Percentiles rank a stretch among this genome's conserved stretches.
Conservation (phyloP, 225 moss, liverwort and hornwort species). For the Climacium dendroides region DNA sequence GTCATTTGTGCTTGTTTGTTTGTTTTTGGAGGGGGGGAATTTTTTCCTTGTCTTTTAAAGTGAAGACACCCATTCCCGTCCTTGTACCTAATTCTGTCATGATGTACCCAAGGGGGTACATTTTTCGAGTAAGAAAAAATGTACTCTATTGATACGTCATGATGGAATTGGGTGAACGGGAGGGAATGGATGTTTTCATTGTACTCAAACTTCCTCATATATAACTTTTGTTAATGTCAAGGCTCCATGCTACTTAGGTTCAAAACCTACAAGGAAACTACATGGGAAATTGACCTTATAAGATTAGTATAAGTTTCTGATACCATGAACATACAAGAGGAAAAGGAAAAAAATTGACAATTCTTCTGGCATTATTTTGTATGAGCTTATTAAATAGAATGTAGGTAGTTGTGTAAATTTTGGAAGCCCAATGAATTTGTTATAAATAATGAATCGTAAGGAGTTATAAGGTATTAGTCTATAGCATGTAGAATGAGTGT, state of each 20-base stretch:
- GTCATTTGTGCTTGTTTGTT: no score
- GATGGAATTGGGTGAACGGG: no score
- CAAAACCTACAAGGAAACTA: fast-evolving
- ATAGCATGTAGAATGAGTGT: no score
- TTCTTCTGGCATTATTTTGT: not conserved
- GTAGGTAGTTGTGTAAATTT: not conserved
- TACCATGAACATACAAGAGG: not conserved
- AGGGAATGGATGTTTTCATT: no score
- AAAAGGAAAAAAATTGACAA: not conserved
- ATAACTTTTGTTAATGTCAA: not conserved
- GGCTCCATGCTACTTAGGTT: not conserved
- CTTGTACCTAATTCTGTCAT: no score
- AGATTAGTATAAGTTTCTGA: not conserved
- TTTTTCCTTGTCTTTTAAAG: no score
- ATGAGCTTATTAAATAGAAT: not conserved
- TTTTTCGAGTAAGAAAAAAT: no score
- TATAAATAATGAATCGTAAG: not conserved
- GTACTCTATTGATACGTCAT: no score
- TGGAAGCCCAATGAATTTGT: not conserved
- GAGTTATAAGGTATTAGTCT: no score
- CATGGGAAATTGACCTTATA: fast-evolving
- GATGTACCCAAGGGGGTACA: no score
- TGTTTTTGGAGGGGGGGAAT: no score
- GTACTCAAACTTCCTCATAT: not conserved
- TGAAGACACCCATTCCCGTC: no score